Evolutionary conservation across 768 basidiomycete species (phyloP).

Genomic region (Chalciporus piperatus): DNA sequence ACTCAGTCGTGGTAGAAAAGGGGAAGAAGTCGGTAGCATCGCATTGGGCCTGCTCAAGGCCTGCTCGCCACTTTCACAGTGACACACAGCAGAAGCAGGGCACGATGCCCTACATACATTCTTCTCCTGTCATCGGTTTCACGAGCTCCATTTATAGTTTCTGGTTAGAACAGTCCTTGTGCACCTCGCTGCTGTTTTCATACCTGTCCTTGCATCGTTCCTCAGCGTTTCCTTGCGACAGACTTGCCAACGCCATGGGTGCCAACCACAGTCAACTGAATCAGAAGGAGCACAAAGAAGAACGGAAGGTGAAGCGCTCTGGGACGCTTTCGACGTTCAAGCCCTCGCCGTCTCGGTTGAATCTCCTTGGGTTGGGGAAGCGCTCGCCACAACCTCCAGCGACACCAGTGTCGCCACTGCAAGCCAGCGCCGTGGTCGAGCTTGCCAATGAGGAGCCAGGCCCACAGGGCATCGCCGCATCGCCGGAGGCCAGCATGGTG

Average conservation of each 20-base stretch:
- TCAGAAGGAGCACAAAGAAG: constrained; percentile 19
- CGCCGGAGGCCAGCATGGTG: constrained; percentile 13
- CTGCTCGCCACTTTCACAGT: constrained; percentile 10
- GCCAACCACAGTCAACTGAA: constrained; percentile 23
- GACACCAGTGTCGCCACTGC: constrained; percentile 24
- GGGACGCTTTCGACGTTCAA: constrained; percentile 25
- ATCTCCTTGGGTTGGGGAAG: constrained; percentile 25
- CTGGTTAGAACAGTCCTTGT: constrained; percentile 13
- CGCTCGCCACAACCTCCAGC: constrained; percentile 31
- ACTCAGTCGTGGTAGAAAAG: constrained; percentile 17
- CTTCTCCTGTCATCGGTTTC: constrained; percentile 4
- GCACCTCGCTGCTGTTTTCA: background rate
- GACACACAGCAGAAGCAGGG: constrained; percentile 32
- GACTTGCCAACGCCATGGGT: constrained; percentile 19
- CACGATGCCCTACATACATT: constrained; percentile 8
- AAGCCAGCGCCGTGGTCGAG: constrained; percentile 7
- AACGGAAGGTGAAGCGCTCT: constrained; percentile 23
- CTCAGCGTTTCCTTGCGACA: background rate
- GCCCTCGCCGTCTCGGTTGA: constrained; percentile 25
- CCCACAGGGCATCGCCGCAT: constrained; percentile 19
- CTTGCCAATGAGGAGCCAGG: constrained; percentile 5
- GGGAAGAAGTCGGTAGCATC: constrained; percentile 14
- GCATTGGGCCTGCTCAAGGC: constrained; percentile 9
- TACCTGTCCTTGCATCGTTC: background rate
- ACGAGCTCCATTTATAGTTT: constrained; percentile 20